Base-by-base conservation (phyloP, 225 moss, liverwort and hornwort genomes). In the Sphagnum tenellum region DNA sequence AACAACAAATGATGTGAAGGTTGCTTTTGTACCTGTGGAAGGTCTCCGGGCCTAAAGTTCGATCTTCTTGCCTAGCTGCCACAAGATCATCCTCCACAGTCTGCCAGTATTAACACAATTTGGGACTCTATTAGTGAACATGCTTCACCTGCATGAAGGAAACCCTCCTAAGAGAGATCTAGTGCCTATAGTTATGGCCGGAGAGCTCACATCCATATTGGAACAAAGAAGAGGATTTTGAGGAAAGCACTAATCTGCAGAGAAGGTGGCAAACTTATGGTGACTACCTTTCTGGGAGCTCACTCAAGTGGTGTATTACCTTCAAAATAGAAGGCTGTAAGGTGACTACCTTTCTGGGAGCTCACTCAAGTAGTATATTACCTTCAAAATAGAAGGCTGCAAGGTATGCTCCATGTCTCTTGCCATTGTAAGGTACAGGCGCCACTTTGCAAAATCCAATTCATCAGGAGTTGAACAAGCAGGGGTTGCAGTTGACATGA, bases 21-120 rank as follows among this genome's bases (percentile, higher is more conserved):
- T 10, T 63, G 8, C 48, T 44, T 61, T 4, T 48, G 62, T 57
- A 81, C 90, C 88, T 89, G 73, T 91, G 85, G 67, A 94, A 89
- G 55, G 54, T 72, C n/a, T 86, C 90, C 47, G 80, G 82, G 57
- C 77, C 77, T 52, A 90, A 73, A 12, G 84, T 75, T 64, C 82
- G 77, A 64, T 94, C 86, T 52, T 78, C 72, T 72, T 88, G 86
- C 67, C 88, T 71, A 14, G 93, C 86, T 44, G 78, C 57, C 59
- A 90, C 93, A 48, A 90, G 81, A 68, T 90, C 93, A 2, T 81
- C 80, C 74, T 90, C 82, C 8, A 90, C 82, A 66, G 78, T 67
- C 89, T 93, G 84, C 65, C 49, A 66, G 6, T 9, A 29, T 29
- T 29, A 29, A 29, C 29, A 29, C n/a, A 29, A 3, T 48, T 46